phyloP scores from a whole-genome alignment of 345 rosid genomes.

The Citrus glauca region DNA sequence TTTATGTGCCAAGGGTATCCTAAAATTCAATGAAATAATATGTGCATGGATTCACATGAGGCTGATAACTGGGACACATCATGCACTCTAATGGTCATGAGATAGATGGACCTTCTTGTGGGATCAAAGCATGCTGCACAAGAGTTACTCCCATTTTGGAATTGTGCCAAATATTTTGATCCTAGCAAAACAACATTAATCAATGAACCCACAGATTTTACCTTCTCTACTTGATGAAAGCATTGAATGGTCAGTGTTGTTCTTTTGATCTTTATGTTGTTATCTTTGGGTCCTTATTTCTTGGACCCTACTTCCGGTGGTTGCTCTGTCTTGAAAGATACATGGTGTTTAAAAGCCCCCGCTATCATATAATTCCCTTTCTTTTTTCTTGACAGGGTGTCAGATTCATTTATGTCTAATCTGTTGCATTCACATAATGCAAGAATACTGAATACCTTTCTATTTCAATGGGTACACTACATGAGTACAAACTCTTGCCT shows the following conservation, averaged over 20 bases:
- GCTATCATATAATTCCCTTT: not conserved
- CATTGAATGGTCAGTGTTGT: not conserved
- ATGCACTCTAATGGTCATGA: not conserved
- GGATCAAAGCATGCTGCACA: not conserved
- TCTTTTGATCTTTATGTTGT: not conserved
- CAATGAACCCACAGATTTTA: not conserved
- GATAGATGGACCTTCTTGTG: not conserved
- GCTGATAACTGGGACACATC: not conserved
- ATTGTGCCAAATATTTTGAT: not conserved
- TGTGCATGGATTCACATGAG: not conserved
- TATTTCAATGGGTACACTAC: not conserved
- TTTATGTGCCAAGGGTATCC: not conserved
- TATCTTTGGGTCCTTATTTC: not conserved
- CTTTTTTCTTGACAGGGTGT: constrained; percentile 4
- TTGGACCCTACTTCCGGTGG: not conserved
- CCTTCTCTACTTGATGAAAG: not conserved
- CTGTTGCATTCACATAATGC: not conserved
- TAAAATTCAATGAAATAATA: not conserved
- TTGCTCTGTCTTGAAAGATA: not conserved
- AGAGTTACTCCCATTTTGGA: not conserved
- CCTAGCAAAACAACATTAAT: not conserved
- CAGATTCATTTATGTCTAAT: not conserved
- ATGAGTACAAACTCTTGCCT: not conserved
- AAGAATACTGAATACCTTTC: not conserved
- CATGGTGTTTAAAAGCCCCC: not conserved